These are phyloP conservation scores for Skeletonema tropicum DNA, from an alignment of 108 stramenopile species.

Conservation along the genomic window DNA sequence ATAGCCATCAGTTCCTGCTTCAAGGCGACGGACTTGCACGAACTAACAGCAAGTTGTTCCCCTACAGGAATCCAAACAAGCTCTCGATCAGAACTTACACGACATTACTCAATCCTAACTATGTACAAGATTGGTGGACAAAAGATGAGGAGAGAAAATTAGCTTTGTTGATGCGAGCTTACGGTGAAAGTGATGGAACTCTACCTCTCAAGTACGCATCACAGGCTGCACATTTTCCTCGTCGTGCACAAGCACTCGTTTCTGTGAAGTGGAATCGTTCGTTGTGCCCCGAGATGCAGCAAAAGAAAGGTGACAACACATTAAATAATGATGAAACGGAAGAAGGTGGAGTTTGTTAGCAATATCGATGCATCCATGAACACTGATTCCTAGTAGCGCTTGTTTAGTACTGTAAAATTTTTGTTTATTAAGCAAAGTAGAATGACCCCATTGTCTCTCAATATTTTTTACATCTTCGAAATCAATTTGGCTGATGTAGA, in stretches of 20 bases:
- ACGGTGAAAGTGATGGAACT: constrained; percentile 23
- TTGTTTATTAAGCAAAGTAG: neutral
- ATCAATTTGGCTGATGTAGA: neutral
- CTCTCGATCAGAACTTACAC: constrained; percentile 36
- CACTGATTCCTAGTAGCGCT: neutral
- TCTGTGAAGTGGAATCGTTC: constrained; percentile 61
- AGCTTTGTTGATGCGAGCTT: constrained; percentile 52
- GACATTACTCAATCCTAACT: constrained; percentile 61
- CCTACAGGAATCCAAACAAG: constrained; percentile 32
- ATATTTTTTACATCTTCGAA: neutral
- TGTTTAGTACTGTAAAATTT: neutral
- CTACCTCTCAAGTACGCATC: constrained; percentile 17
- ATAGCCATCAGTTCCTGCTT: constrained; percentile 54
- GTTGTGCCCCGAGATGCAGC: constrained; percentile 44
- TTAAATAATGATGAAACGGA: neutral
- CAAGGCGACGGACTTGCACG: constrained; percentile 34
- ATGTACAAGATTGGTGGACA: constrained; percentile 29
- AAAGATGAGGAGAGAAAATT: constrained; percentile 45
- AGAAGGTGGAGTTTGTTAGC: neutral
- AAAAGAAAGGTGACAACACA: neutral
- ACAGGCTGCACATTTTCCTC: constrained; percentile 45
- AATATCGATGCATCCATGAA: too few species aligned
- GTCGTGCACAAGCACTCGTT: constrained; percentile 44
- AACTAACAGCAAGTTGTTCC: constrained; percentile 32
- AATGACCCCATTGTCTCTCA: neutral